Conservation (phyloP, 768 basidiomycete species). For the Suillus occidentalis region DNA sequence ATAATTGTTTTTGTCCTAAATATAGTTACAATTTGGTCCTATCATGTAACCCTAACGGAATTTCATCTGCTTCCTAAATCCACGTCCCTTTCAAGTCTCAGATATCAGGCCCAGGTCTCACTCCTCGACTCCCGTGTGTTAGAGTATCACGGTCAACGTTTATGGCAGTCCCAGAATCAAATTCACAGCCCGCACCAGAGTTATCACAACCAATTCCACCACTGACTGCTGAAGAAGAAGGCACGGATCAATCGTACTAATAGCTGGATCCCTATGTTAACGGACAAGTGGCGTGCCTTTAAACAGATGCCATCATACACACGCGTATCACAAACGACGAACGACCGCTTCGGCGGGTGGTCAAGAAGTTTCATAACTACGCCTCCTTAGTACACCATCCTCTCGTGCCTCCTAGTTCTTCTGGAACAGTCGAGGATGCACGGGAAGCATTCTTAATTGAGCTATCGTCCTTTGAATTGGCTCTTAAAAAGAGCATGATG, state of each 20-base stretch:
- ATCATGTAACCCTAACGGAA: not conserved
- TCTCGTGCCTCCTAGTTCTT: slow-evolving; percentile 31
- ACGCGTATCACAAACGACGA: slow-evolving; percentile 83
- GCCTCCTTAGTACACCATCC: slow-evolving; percentile 55
- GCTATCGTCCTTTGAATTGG: slow-evolving; percentile 70
- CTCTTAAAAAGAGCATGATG: slow-evolving; percentile 76
- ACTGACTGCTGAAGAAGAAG: slow-evolving; percentile 65
- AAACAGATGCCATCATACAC: slow-evolving; percentile 74
- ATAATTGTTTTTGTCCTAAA: not conserved
- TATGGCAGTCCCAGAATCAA: slow-evolving; percentile 5
- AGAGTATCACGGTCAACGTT: not conserved
- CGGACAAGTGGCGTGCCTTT: slow-evolving; percentile 16
- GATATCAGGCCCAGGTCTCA: no score
- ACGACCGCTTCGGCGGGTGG: slow-evolving; percentile 70
- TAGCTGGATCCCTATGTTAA: slow-evolving; percentile 5
- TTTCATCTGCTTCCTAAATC: not conserved
- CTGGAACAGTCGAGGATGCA: slow-evolving; percentile 59
- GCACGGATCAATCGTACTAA: slow-evolving; percentile 27
- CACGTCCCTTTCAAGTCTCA: not conserved
- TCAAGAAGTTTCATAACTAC: slow-evolving; percentile 81
- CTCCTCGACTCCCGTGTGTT: not conserved
- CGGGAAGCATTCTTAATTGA: slow-evolving; percentile 79
- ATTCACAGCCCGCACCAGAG: slow-evolving; percentile 9
- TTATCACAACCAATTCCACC: slow-evolving; percentile 36
- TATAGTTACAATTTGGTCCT: not conserved